Conservation (phyloP, 2,329 filamentous ascomycete genomes). For the Geosmithia putterillii region DNA sequence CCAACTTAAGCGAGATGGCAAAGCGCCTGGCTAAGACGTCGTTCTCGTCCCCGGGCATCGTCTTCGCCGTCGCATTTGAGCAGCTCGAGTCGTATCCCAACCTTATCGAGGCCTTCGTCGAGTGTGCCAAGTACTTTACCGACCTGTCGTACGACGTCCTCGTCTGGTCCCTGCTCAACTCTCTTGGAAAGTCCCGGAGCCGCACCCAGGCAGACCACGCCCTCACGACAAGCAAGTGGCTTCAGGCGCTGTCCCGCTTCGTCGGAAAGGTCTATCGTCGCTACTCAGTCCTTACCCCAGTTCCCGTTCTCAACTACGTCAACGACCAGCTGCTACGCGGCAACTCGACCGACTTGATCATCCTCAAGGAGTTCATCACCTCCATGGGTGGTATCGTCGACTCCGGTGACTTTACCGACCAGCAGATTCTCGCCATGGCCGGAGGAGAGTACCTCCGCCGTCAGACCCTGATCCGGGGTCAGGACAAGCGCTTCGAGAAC, state of each 20-base stretch:
- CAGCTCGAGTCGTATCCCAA: slow-evolving; percentile 94
- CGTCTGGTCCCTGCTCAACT: slow-evolving; percentile 81
- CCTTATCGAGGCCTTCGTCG: slow-evolving; percentile 86
- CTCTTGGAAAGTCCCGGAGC: slow-evolving; percentile 49
- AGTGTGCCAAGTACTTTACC: slow-evolving; percentile 90
- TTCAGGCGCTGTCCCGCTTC: slow-evolving; percentile 82
- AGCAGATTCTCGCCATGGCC: slow-evolving; percentile 77
- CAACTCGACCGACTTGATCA: slow-evolving; percentile 82
- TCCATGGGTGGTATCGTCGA: slow-evolving; percentile 92
- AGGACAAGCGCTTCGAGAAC: slow-evolving; percentile 71
- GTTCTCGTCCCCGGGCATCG: slow-evolving; percentile 77
- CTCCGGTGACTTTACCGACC: slow-evolving; percentile 76
- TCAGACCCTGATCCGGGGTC: slow-evolving; percentile 67
- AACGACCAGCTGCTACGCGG: slow-evolving; percentile 69
- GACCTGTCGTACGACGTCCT: slow-evolving; percentile 86
- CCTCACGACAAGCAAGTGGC: slow-evolving; percentile 77
- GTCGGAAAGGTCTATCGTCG: slow-evolving; percentile 81
- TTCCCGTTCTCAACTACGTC: slow-evolving; percentile 81
- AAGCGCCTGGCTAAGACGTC: slow-evolving; percentile 86
- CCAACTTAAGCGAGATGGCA: slow-evolving; percentile 77
- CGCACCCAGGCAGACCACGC: slow-evolving; percentile 50
- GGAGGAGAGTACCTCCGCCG: slow-evolving; percentile 70
- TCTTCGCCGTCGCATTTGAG: slow-evolving; percentile 78
- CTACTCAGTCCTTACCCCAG: slow-evolving; percentile 72
- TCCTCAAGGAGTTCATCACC: slow-evolving; percentile 78